Evolutionary conservation across 1,284 basidiomycete species (phyloP), one percentile per base, ranked within the genome.

Genomic region (Agroathelia rolfsii): DNA sequence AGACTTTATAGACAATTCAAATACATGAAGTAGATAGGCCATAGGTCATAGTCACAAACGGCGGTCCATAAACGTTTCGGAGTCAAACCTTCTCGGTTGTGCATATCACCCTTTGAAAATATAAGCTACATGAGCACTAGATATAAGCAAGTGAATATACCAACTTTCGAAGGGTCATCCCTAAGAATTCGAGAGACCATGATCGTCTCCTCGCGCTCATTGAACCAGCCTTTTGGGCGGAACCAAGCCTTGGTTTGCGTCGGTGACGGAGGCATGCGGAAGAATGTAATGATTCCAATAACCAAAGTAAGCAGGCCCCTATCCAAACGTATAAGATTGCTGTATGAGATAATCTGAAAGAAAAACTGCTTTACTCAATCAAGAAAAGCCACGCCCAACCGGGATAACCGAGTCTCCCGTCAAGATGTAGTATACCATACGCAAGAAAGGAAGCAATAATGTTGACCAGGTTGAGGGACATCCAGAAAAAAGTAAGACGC

Each of bases 41-140:
- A 84, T 38, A 83, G 53, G 39, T 76, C 69, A 44, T 72, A 80
- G 46, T 84, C 78, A 23, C 59, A 64, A 3, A 82, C 36, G 2
- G 72, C 66, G 12, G 49, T 52, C 62, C 66, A 76, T 6, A 83
- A 57, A 36, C 67, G 66, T 43, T 58, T 63, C 8, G 65, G 19
- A 0, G 65, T 60, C n/a, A 85, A 50, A 1, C 74, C 75, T 51
- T 86, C 68, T 15, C 83, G 72, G 41, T 87, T 87, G 56, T 86
- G 79, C 82, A 86, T 86, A 41, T 74, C 69, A 4, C 71, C 66
- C 62, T 68, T 71, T 1, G 64, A 56, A 6, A 66, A 73, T n/a
- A 40, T 76, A 72, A 46, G 76, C 72, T 13, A 73, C 61, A 10
- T 76, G 52, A 6, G 75, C 58, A 26, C 66, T 62, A 22, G 4